These are phyloP conservation scores for Circinella minor DNA, from an alignment of 371 early-diverging fungal species.

Conservation along the genomic window DNA sequence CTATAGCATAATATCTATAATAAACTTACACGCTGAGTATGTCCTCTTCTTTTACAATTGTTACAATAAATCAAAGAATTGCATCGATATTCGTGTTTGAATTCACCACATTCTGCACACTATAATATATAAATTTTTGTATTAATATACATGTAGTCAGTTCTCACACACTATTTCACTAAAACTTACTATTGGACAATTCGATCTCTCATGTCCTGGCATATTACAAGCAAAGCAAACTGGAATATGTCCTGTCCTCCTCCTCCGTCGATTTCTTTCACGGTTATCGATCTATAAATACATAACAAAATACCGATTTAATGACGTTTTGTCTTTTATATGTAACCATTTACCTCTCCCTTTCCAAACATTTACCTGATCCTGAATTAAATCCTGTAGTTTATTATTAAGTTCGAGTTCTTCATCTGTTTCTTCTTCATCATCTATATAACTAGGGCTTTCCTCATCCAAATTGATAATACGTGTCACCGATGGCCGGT, in stretches of 20 bases:
- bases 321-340: no score
- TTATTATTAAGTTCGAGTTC: constrained; percentile 7
- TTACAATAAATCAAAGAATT: constrained; percentile 3
- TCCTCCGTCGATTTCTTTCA: not conserved
- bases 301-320: not conserved
- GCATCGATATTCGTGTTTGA: constrained; percentile 2
- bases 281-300: not conserved
- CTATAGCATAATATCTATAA: no score
- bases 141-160: not conserved
- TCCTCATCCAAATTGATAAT: constrained; percentile 7
- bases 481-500: constrained; percentile 7
- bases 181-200: constrained; percentile 6
- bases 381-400: constrained; percentile 12
- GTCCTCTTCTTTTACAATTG: constrained; percentile 9
- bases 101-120: constrained; percentile 12
- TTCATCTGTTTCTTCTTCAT: constrained; percentile 10
- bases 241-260: not conserved
- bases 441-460: constrained; percentile 8
- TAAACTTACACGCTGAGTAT: not conserved
- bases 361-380: constrained; percentile 5
- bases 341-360: no score
- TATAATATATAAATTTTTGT: not conserved
- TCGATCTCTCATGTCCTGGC: constrained; percentile 6
- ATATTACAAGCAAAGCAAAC: constrained; percentile 2
- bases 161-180: not conserved